Evolutionary conservation across 805 yeast species (phyloP), one percentile per base, ranked within the genome.

Genomic region (Saccharomycopsis sp.): DNA sequence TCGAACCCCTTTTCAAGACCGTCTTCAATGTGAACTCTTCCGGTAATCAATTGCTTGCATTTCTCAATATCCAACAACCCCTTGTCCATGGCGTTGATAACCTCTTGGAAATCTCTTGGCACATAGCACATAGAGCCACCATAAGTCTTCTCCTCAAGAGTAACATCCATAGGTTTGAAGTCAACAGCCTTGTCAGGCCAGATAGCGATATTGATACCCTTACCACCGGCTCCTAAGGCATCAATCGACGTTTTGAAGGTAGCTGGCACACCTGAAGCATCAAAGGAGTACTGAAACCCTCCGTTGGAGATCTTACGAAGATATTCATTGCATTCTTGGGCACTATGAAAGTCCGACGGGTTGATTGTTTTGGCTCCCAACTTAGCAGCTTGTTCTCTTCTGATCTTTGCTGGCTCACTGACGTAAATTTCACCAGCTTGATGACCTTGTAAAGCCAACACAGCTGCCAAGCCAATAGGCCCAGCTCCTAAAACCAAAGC

Each of bases 51-150:
- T 23, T 71, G 65, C 63, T 68, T 74, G 24, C 79, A 75, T 47
- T 74, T 75, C 15, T 76, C 77, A 8, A 77, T 60, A 34, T 70
- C 71, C 58, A 83, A 80, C 37, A 67, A 63, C 15, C 84, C 84
- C 1, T 69, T 63, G 3, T 73, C 75, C 54, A 84, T 69, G 7
- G 85, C 83, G 0, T 67, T 70, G 20, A 82, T 73, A 2, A 83
- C 87, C 52, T 77, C 80, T 63, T 75, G 78, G 61, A 84, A 83
- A 67, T 84, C 89, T 57, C 70, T 70, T 20, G 76, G 74, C 2
- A 79, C 77, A 66, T 83, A 83, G 59, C 87, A 82, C 74, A 83
- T 81, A 1, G 87, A 81, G 1, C 87, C 89, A 50, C 82, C 75
- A 41, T 80, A 70, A 51, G 68, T 68, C 64, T 80, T 83, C 66